Evolutionary conservation across 2,329 filamentous ascomycete species (phyloP).

Genomic region (Cyclaneusma minus): DNA sequence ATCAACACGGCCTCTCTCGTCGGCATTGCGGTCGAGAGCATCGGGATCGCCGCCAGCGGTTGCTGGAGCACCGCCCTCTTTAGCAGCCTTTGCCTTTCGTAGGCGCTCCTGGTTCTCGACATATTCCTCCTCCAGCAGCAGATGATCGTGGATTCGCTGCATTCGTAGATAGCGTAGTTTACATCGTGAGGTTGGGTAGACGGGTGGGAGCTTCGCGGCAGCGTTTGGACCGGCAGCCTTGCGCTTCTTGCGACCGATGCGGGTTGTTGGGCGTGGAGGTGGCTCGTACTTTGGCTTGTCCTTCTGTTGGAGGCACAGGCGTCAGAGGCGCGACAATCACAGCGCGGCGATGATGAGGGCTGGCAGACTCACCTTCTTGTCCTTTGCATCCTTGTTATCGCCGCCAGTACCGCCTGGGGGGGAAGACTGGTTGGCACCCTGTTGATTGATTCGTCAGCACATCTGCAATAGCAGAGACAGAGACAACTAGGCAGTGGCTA

Average conservation of each 20-base stretch:
- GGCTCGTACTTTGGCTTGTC: slow-evolving; percentile 99
- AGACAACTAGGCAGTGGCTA: too few species aligned
- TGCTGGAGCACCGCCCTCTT: slow-evolving; percentile 47
- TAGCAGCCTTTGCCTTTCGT: slow-evolving; percentile 76
- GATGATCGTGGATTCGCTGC: slow-evolving; percentile 96
- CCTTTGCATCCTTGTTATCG: slow-evolving; percentile 72
- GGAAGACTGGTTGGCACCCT: slow-evolving; percentile 18
- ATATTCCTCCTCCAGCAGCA: slow-evolving; percentile 94
- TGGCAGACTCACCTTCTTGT: slow-evolving; percentile 65
- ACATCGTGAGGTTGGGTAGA: slow-evolving; percentile 93
- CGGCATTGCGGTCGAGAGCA: slow-evolving; percentile 70
- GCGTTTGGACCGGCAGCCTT: slow-evolving; percentile 86
- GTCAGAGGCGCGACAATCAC: slow-evolving; percentile 2
- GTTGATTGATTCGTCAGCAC: slow-evolving; percentile 3
- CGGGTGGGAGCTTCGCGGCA: slow-evolving; percentile 82
- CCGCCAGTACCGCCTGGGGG: slow-evolving; percentile 36
- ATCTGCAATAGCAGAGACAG: too few species aligned
- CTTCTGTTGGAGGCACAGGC: slow-evolving; percentile 61
- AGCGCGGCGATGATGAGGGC: slow-evolving; percentile 1
- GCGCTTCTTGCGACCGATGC: slow-evolving; percentile 97
- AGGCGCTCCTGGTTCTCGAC: slow-evolving; percentile 97
- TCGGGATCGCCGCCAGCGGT: slow-evolving; percentile 51
- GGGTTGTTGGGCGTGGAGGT: slow-evolving; percentile 88
- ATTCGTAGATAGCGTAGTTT: slow-evolving; percentile 94
- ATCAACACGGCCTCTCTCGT: slow-evolving; percentile 87